Evolutionary conservation across 306 rosid species (phyloP).

Genomic region (Rosa persica): DNA sequence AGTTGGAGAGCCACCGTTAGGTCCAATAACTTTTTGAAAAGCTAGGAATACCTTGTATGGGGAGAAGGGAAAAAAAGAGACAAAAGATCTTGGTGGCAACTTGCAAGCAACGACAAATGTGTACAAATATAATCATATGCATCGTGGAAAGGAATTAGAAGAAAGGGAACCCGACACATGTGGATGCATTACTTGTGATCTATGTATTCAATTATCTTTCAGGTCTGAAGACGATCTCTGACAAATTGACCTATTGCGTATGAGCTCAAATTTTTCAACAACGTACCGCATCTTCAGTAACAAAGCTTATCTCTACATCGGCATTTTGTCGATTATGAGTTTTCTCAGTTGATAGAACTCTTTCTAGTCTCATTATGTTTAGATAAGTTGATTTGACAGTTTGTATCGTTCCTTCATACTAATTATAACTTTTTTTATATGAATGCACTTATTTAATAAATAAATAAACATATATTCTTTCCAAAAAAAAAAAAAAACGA

Average conservation of each 20-base stretch:
- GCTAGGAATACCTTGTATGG: conserved; percentile 34
- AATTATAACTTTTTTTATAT: too few relatives aligned
- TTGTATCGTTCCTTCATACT: too few relatives aligned
- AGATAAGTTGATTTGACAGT: too few relatives aligned
- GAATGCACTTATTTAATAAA: too few relatives aligned
- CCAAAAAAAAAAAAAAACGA: too few relatives aligned
- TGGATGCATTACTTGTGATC: conserved; percentile 5
- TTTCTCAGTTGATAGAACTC: too few relatives aligned
- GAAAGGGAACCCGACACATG: not conserved
- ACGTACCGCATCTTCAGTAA: too few relatives aligned
- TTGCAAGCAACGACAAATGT: conserved; percentile 27
- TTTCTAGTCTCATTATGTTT: too few relatives aligned
- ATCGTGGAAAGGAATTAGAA: conserved; percentile 6
- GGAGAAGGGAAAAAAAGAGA: conserved; percentile 7
- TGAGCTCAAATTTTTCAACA: not conserved
- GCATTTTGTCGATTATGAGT: too few relatives aligned
- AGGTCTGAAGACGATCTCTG: not conserved
- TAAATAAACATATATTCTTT: too few relatives aligned
- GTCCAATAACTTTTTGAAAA: conserved; percentile 34
- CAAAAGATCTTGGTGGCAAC: conserved; percentile 19
- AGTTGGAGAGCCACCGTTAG: not conserved
- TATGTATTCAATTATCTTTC: not conserved
- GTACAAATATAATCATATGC: not conserved
- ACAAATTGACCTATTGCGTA: not conserved
- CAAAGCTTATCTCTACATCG: too few relatives aligned